Evolutionary conservation across 768 basidiomycete genomes (phyloP).

Genomic region (Kwoniella bestiolae): DNA sequence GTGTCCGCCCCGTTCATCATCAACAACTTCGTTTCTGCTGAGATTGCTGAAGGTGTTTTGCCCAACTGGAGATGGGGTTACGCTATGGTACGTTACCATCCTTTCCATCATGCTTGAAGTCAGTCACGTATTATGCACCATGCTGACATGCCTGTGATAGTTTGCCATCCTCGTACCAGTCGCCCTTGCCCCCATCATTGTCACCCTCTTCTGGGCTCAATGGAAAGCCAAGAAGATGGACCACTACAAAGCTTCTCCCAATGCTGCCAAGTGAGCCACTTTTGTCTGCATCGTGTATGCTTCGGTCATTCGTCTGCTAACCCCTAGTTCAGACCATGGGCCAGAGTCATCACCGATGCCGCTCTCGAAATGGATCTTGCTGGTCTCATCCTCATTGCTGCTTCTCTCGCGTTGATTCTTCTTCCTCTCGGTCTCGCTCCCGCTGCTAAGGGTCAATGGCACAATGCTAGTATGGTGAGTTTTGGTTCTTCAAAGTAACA

Average conservation of each 20-base stretch:
- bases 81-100: conserved; percentile 55
- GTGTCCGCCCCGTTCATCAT: conserved; percentile 57
- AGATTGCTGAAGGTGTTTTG: conserved; percentile 55
- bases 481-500: background rate
- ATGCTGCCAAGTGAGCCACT: conserved; percentile 6
- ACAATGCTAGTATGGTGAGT: conserved; percentile 51
- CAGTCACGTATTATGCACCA: too few relatives aligned
- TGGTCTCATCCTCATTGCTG: conserved; percentile 55
- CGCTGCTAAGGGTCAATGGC: conserved; percentile 43
- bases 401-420: conserved; percentile 54
- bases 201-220: conserved; percentile 57
- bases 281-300: background rate
- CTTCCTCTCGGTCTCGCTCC: conserved; percentile 56
- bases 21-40: conserved; percentile 58
- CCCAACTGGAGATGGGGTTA: conserved; percentile 59
- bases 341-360: conserved; percentile 21
- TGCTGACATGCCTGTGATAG: too few relatives aligned
- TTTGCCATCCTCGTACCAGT: conserved; percentile 57
- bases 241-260: background rate
- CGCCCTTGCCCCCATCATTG: conserved; percentile 54
- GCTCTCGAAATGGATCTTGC: conserved; percentile 49
- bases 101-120: too few relatives aligned
- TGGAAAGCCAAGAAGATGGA: conserved; percentile 41
- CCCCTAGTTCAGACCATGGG: conserved; percentile 4
- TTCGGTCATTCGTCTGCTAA: background rate